Conservation (phyloP, 1,139 yeast genomes). For the Magnusiomyces magnusii region DNA sequence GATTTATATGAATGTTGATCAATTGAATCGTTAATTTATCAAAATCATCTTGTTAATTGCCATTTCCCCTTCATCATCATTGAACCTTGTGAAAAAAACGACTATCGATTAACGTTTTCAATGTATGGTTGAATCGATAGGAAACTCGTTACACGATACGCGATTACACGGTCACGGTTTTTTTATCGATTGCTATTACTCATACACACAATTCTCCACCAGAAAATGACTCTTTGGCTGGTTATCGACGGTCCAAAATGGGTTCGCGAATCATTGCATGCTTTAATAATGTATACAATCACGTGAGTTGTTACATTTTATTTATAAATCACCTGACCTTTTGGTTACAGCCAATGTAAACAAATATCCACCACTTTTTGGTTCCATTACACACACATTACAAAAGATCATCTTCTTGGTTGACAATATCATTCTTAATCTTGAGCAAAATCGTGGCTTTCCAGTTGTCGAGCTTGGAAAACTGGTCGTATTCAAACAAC, state of each 20-base stretch:
- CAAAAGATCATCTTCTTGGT: constrained; percentile 56
- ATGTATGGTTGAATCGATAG: background rate
- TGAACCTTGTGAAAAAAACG: no score
- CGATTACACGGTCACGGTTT: background rate
- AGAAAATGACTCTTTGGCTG: no score
- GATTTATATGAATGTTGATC: no score
- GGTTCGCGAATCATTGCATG: background rate
- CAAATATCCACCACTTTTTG: no score
- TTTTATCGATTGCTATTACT: background rate
- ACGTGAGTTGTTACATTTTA: no score
- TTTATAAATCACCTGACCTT: no score
- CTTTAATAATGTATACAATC: no score
- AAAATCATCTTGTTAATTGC: no score
- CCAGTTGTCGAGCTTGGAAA: constrained; percentile 83
- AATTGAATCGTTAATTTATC: no score
- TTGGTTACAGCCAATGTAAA: no score
- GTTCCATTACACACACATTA: no score
- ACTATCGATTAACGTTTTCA: background rate
- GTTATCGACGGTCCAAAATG: background rate
- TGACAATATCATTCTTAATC: constrained; percentile 66
- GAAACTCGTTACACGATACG: background rate
- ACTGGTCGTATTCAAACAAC: constrained; percentile 81
- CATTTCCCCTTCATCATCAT: no score
- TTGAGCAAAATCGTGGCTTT: constrained; percentile 80
- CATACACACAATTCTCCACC: background rate